Conservation (phyloP, 148 eudicot species). For the Cornus kousa region DNA sequence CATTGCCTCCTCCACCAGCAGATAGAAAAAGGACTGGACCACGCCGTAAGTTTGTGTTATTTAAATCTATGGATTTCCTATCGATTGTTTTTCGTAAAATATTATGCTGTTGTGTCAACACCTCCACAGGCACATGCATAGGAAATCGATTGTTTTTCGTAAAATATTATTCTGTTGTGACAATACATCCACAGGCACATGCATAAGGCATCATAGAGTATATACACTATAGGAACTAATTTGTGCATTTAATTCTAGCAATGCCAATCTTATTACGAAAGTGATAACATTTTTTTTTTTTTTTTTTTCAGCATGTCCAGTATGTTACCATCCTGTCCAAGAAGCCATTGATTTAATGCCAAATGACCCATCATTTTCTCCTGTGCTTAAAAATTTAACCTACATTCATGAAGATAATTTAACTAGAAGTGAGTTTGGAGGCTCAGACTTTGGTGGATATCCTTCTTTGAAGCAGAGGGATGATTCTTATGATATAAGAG, state of each 20-base stretch:
- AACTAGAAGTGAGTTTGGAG: constrained; percentile 86
- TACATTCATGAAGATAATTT: constrained; percentile 70
- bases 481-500: constrained; percentile 80
- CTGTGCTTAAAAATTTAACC: constrained; percentile 58
- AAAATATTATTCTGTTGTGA: neutral
- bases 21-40: constrained; percentile 92
- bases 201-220: neutral
- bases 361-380: constrained; percentile 75
- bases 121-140: neutral
- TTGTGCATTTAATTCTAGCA: neutral
- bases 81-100: neutral
- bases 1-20: constrained; percentile 92
- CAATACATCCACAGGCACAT: neutral
- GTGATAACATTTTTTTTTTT: neutral
- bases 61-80: constrained; percentile 2
- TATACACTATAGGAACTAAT: neutral
- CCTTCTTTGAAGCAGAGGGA: constrained; percentile 84
- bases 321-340: constrained; percentile 86
- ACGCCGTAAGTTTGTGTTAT: constrained; percentile 64
- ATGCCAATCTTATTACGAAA: neutral
- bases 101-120: neutral
- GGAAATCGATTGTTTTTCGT: neutral
- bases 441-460: constrained; percentile 96
- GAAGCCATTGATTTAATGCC: constrained; percentile 84
- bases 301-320: constrained; percentile 84